These are phyloP conservation scores for Didymella glomerata DNA, from an alignment of 2,329 filamentous ascomycete genomes.

Conservation along the genomic window DNA sequence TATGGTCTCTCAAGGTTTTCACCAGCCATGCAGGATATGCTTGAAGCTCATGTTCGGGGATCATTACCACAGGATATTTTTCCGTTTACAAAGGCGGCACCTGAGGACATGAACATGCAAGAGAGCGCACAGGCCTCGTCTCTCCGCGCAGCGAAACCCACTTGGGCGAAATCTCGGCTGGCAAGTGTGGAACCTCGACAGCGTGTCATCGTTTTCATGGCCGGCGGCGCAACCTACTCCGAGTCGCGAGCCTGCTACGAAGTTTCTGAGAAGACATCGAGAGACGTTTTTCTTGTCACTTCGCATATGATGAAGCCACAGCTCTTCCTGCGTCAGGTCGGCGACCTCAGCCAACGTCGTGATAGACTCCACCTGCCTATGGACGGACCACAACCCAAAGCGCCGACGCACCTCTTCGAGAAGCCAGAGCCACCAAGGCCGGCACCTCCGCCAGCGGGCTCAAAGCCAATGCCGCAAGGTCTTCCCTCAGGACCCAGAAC, in stretches of 20 bases:
- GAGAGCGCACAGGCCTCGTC: constrained; percentile 67
- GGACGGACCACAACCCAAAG: constrained; percentile 80
- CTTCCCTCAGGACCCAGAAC: constrained; percentile 43
- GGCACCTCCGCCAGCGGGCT: constrained; percentile 59
- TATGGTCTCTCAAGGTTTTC: constrained; percentile 88
- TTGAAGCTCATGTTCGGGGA: constrained; percentile 70
- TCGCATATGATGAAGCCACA: constrained; percentile 91
- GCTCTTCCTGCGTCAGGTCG: constrained; percentile 82
- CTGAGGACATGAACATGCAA: constrained; percentile 65
- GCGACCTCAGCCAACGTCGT: constrained; percentile 78
- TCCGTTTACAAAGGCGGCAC: constrained; percentile 62
- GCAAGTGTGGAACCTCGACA: constrained; percentile 82
- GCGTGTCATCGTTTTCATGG: constrained; percentile 91
- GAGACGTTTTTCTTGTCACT: constrained; percentile 87
- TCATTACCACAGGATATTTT: constrained; percentile 56
- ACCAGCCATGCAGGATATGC: constrained; percentile 79
- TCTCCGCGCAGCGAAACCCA: constrained; percentile 88
- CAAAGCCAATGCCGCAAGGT: constrained; percentile 45
- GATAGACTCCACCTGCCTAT: constrained; percentile 80
- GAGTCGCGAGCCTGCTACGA: constrained; percentile 92
- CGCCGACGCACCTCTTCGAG: constrained; percentile 87
- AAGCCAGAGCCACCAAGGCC: constrained; percentile 67
- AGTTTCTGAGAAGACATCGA: constrained; percentile 72
- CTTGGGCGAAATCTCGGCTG: constrained; percentile 87
- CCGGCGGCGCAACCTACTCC: constrained; percentile 92